These are phyloP conservation scores for Uronychia setigera DNA, from an alignment of 73 alveolate species.

Conservation along the genomic window DNA sequence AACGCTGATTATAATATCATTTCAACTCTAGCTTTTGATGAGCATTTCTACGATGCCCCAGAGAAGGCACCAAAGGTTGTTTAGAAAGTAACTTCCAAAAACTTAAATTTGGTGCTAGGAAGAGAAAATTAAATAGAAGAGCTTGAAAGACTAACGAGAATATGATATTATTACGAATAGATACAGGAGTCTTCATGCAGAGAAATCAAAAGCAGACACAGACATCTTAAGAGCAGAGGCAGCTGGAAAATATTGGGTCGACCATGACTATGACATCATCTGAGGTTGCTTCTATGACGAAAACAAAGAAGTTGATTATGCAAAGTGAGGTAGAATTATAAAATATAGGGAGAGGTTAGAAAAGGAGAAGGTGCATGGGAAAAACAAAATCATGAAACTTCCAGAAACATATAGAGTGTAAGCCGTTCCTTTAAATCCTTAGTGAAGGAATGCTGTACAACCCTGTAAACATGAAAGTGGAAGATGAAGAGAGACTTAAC, in stretches of 20 bases:
- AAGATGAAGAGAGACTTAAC: slow-evolving; percentile 73
- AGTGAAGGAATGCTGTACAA: slow-evolving; percentile 86
- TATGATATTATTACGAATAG: slow-evolving; percentile 84
- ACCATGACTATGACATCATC: slow-evolving; percentile 84
- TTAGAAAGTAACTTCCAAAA: not conserved
- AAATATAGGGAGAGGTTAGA: slow-evolving; percentile 45
- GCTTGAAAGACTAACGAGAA: slow-evolving; percentile 76
- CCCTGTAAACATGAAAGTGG: slow-evolving; percentile 81
- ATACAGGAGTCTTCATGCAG: slow-evolving; percentile 80
- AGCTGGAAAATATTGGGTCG: slow-evolving; percentile 87
- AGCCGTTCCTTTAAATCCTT: not conserved
- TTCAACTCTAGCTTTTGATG: slow-evolving; percentile 70
- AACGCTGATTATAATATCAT: slow-evolving; percentile 76
- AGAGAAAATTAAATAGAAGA: slow-evolving; percentile 50
- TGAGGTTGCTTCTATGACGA: slow-evolving; percentile 77
- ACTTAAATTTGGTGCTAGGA: not conserved
- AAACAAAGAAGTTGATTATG: slow-evolving; percentile 75
- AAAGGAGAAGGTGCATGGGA: slow-evolving; percentile 77
- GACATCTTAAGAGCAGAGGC: slow-evolving; percentile 83
- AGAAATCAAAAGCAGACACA: slow-evolving; percentile 74
- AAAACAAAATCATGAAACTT: slow-evolving; percentile 77
- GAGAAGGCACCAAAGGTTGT: slow-evolving; percentile 81
- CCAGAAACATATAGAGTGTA: slow-evolving; percentile 56
- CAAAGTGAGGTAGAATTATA: not conserved
- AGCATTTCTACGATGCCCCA: slow-evolving; percentile 89